These are phyloP conservation scores for Posidonia australis DNA, from an alignment of 106 monocot species.

Conservation along the genomic window DNA sequence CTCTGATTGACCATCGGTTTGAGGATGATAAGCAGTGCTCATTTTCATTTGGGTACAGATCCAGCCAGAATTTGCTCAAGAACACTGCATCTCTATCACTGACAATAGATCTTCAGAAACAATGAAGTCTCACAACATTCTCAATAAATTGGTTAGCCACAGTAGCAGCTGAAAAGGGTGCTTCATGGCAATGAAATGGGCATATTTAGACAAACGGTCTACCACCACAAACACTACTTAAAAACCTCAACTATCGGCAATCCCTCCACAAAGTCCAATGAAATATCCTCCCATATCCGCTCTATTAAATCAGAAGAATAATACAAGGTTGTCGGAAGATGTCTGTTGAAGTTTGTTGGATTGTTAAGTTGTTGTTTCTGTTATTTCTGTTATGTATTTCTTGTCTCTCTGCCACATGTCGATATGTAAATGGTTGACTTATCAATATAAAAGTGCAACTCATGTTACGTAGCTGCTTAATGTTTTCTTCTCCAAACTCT, in stretches of 20 bases:
- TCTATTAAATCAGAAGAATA: too few relatives aligned
- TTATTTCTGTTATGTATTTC: too few relatives aligned
- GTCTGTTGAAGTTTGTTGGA: too few relatives aligned
- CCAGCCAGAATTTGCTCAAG: conserved; percentile 1
- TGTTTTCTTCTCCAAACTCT: too few relatives aligned
- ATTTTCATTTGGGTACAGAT: not conserved
- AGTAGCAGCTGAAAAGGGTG: not conserved
- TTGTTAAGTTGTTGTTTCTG: too few relatives aligned
- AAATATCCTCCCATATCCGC: not conserved
- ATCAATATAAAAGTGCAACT: too few relatives aligned
- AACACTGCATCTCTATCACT: conserved; percentile 6
- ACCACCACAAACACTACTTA: conserved; percentile 1
- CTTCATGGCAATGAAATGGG: conserved; percentile 2
- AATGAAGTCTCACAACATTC: not conserved
- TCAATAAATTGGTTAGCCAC: not conserved
- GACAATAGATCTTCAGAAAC: conserved; percentile 1
- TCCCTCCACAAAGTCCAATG: not conserved
- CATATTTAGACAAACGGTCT: not conserved
- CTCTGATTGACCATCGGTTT: not conserved
- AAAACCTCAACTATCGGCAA: too few relatives aligned
- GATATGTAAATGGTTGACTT: too few relatives aligned
- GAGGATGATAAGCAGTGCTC: conserved; percentile 8
- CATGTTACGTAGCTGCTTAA: too few relatives aligned
- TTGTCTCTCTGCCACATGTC: too few relatives aligned
- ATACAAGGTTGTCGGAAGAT: too few relatives aligned